Conservation (phyloP, 441 rosid species). For the Breynia disticha region DNA sequence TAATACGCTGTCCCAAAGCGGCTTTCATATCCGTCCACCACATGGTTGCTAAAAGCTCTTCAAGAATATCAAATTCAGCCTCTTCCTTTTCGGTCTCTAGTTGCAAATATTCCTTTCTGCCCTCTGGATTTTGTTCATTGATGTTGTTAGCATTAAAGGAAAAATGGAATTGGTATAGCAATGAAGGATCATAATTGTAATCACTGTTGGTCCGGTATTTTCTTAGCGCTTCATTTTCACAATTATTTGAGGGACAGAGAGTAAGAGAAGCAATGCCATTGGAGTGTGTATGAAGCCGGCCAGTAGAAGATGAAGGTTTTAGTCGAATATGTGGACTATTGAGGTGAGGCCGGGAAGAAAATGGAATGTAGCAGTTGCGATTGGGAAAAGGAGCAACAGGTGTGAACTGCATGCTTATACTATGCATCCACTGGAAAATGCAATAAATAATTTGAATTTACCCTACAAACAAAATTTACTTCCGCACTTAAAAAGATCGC, state of each 20-base stretch:
- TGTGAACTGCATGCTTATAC: conserved; percentile 29
- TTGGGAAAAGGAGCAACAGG: conserved; percentile 29
- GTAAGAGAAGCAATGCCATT: conserved; percentile 25
- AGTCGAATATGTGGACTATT: background rate
- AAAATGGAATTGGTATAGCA: conserved; percentile 30
- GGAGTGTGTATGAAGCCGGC: conserved; percentile 17
- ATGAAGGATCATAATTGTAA: conserved; percentile 11
- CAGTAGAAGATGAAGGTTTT: conserved; percentile 14
- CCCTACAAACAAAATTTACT: too few species aligned
- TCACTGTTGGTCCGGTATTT: conserved; percentile 3
- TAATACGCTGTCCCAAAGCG: conserved; percentile 84
- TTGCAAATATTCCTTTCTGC: conserved; percentile 17
- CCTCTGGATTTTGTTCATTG: conserved; percentile 24
- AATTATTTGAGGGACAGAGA: conserved; percentile 24
- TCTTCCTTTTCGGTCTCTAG: conserved; percentile 12
- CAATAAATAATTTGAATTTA: too few species aligned
- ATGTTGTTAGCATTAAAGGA: conserved; percentile 20
- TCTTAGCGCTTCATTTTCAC: conserved; percentile 24
- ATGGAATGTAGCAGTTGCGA: conserved; percentile 28
- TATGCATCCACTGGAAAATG: too few species aligned
- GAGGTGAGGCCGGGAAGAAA: conserved; percentile 19
- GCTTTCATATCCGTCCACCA: conserved; percentile 92
- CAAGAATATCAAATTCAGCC: conserved; percentile 1
- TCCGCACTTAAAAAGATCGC: too few species aligned
- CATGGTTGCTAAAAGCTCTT: conserved; percentile 57